Evolutionary conservation across 371 early-diverging fungal genomes (phyloP), one percentile per base, ranked within the genome.

Genomic region (Apophysomyces variabilis): DNA sequence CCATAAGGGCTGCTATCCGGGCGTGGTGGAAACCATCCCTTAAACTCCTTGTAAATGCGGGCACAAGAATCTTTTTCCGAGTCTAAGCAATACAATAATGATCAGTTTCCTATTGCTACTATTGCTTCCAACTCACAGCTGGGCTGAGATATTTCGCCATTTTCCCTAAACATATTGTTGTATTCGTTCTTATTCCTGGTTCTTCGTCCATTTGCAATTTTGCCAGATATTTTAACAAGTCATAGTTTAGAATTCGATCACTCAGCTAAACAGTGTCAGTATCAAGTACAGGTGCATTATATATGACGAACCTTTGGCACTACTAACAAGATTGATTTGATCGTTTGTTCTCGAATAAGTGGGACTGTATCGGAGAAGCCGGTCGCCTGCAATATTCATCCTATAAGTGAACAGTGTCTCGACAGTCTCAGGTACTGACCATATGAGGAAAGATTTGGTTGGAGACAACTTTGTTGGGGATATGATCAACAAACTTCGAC

Each of bases 171-270:
- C 96, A 96, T 45, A 98, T 93, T 8, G 94, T 91, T 12, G 96
- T 90, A 67, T 98, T 98, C 65, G 99, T 95, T 39, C 99, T 85
- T 68, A 98, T 97, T 1, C 97, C 97, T 0, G 99, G 96, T 66
- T 97, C 96, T 35, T 89, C 86, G 76, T 98, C 99, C 59, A 88
- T 87, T 57, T 95, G 94, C 5, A 95, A 77, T 61, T 95, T 94
- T 35, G 93, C 95, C 5, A 98, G 76, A 63, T 93, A 89, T 58
- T 91, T 80, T 37, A 97, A 62, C 1, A 97, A 73, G 57, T 96
- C 96, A 65, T 91, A 89, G 69, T 97, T 96, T 66, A 95, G 87
- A 21, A 88, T 84, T 41, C 88, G 82, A 18, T 92, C 90, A 35
- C 82, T 84, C 11, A 95, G 76, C 83, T 92, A 72, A 70, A 41